A percentile compares a stretch with the other conserved stretches of the same genome.
These are phyloP conservation scores for peach (Prunus persica) DNA, from an alignment of 306 rosid species.

Conservation along the genomic window DNA sequence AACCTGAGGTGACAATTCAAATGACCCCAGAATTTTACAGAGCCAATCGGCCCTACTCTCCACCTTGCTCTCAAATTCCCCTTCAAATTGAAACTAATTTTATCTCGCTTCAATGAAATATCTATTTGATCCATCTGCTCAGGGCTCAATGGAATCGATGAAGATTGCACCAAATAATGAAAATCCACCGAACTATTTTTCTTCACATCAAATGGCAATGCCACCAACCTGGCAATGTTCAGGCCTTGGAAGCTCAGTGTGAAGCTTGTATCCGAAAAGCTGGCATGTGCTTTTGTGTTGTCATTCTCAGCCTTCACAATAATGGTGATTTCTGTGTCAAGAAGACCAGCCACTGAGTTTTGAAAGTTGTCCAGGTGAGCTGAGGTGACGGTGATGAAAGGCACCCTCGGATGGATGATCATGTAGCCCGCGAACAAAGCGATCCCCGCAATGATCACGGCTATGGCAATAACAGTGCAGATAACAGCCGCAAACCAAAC, in stretches of 20 bases:
- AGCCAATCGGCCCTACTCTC: conserved; percentile 61
- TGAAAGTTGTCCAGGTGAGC: conserved; percentile 53
- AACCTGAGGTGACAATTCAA: conserved; percentile 64
- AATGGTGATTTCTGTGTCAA: conserved; percentile 49
- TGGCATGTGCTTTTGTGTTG: conserved; percentile 65
- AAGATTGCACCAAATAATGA: conserved; percentile 39
- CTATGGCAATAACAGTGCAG: conserved; percentile 61
- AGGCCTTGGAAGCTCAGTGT: conserved; percentile 47
- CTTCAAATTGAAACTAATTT: conserved; percentile 43
- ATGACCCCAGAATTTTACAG: conserved; percentile 49
- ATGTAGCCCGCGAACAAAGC: conserved; percentile 54
- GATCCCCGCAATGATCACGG: conserved; percentile 50
- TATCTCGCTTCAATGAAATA: conserved; percentile 40
- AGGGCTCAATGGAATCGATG: conserved; percentile 52
- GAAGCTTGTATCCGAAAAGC: conserved; percentile 52
- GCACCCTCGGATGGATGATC: conserved; percentile 69
- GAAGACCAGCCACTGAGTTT: conserved; percentile 44
- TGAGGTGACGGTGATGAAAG: conserved; percentile 41
- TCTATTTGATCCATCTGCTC: conserved; percentile 45
- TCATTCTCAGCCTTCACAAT: conserved; percentile 62
- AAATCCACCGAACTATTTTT: conserved; percentile 44
- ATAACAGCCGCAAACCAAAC: conserved; percentile 63
- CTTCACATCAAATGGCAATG: conserved; percentile 40
- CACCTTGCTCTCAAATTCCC: conserved; percentile 56
- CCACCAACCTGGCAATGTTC: conserved; percentile 42